Conservation (phyloP, 192 early-diverging fungal genomes). For the Backusella luteola region DNA sequence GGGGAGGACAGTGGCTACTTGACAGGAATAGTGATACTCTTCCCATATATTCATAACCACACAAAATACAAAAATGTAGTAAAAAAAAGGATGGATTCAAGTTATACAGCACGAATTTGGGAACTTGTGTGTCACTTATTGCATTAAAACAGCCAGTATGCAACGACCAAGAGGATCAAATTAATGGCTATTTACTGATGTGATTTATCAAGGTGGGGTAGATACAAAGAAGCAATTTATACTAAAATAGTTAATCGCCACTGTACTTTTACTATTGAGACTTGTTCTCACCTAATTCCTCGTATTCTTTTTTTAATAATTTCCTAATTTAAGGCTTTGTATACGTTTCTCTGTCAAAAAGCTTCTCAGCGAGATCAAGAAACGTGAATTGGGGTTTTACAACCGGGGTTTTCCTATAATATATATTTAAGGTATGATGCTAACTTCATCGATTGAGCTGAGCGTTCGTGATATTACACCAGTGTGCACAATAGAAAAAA, state of each 20-base stretch:
- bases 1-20: neutral
- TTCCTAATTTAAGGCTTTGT: neutral
- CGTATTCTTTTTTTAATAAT: neutral
- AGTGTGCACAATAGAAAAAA: neutral
- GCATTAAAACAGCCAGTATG: neutral
- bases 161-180: neutral
- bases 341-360: conserved; percentile 7
- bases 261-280: neutral
- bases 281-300: neutral
- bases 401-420: neutral
- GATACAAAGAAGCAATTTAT: neutral
- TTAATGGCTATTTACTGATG: neutral
- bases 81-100: neutral
- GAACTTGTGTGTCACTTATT: neutral
- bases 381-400: neutral
- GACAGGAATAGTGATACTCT: neutral
- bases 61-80: neutral
- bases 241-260: neutral
- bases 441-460: neutral
- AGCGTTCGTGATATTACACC: neutral
- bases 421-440: neutral
- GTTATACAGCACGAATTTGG: neutral
- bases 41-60: too few species aligned
- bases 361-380: neutral
- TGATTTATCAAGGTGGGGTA: neutral